phyloP scores from a whole-genome alignment of 192 early-diverging fungal genomes.

The Pilaira anomala region DNA sequence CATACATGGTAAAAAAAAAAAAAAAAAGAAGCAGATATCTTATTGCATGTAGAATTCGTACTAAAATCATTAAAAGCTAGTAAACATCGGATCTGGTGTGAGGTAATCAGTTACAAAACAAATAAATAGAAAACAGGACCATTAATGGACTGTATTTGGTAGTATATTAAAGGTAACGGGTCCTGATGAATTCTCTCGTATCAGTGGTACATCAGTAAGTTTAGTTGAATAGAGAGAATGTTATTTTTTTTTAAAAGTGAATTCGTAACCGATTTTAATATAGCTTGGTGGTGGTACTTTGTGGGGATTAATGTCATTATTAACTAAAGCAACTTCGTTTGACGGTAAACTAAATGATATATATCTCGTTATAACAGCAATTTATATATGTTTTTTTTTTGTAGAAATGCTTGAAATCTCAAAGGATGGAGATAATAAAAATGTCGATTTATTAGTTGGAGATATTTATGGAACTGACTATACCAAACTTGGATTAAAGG shows the following conservation, averaged over 20 bases:
- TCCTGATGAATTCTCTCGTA: slow-evolving; percentile 81
- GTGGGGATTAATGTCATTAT: slow-evolving; percentile 87
- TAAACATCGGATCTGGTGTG: slow-evolving; percentile 97
- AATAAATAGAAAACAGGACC: not conserved
- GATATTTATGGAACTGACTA: slow-evolving; percentile 95
- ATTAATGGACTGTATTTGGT: not conserved
- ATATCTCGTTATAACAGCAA: not conserved
- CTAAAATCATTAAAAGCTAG: slow-evolving; percentile 51
- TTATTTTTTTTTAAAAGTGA: too few relatives aligned
- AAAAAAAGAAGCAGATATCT: too few relatives aligned
- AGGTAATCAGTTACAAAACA: slow-evolving; percentile 39
- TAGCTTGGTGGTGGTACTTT: slow-evolving; percentile 92
- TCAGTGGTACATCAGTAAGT: slow-evolving; percentile 76
- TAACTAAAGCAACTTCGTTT: slow-evolving; percentile 86
- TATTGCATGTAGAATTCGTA: too few relatives aligned
- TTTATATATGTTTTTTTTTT: not conserved
- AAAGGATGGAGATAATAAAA: slow-evolving; percentile 87
- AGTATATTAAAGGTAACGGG: slow-evolving; percentile 92
- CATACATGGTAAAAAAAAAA: slow-evolving; percentile 68
- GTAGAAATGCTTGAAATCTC: slow-evolving; percentile 79
- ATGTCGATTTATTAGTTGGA: slow-evolving; percentile 87
- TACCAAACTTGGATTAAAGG: slow-evolving; percentile 88
- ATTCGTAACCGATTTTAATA: too few relatives aligned
- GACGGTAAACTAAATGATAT: slow-evolving; percentile 69
- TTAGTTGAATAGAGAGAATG: not conserved